Conservation (phyloP, 345 rosid genomes). For the Arabis alpina region DNA sequence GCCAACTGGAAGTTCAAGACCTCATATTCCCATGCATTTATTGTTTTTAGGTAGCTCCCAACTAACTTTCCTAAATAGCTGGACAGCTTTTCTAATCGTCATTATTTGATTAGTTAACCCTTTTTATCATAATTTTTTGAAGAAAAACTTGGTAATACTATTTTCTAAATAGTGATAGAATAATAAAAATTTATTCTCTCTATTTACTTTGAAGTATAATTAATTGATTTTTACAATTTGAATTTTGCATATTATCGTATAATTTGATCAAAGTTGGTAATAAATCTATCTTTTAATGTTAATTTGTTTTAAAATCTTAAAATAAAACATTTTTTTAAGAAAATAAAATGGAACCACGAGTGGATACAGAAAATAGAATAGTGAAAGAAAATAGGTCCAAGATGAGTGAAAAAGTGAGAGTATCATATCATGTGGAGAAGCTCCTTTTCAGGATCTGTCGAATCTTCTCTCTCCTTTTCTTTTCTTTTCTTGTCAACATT, state of each 20-base stretch:
- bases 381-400: constrained; percentile 12
- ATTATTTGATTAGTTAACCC: constrained; percentile 23
- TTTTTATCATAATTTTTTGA: neutral
- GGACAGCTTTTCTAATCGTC: constrained; percentile 25
- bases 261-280: too few relatives aligned
- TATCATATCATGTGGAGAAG: constrained; percentile 36
- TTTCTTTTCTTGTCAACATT: constrained; percentile 13
- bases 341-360: too few relatives aligned
- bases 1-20: constrained; percentile 16
- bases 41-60: constrained; percentile 33
- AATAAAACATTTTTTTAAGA: too few relatives aligned
- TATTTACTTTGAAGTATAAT: too few relatives aligned
- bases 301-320: too few relatives aligned
- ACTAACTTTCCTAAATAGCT: constrained; percentile 21
- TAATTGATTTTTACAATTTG: too few relatives aligned
- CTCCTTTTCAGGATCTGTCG: constrained; percentile 32
- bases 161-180: too few relatives aligned
- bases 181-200: too few relatives aligned
- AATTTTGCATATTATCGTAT: too few relatives aligned
- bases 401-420: constrained; percentile 25
- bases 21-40: constrained; percentile 29
- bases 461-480: constrained; percentile 24
- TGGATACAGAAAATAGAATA: neutral
- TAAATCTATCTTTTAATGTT: too few relatives aligned
- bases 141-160: neutral